Evolutionary conservation across 2,329 filamentous ascomycete genomes (phyloP), one percentile per base, ranked within the genome.

Genomic region (Calycina herbarum): DNA sequence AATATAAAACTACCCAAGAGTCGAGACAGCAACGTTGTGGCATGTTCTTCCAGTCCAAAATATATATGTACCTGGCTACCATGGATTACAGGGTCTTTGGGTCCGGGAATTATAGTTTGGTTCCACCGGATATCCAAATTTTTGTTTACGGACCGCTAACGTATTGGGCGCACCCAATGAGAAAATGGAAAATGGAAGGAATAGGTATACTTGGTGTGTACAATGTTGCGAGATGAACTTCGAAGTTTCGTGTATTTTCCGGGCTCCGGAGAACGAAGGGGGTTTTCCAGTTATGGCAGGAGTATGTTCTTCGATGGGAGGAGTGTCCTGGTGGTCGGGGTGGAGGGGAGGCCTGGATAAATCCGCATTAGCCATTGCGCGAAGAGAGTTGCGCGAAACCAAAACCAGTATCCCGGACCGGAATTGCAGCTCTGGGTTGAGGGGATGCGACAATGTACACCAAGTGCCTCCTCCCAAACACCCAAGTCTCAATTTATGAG

Each of bases 91-190:
- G 48, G 48, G 48, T 13, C 48, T 24, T 54, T 54, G 8, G 20
- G 20, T 54, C 20, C 24, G 48, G 20, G n/a, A 48, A 13, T 13
- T 24, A 8, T 5, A 13, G 20, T 11, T 24, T 27, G 48, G 48
- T 27, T 24, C 24, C 11, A 24, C 20, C 10, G 48, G 48, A 13
- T 24, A 27, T 54, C 48, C 48, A 13, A 54, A 27, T 13, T 3
- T 27, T 54, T 27, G 48, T 54, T 27, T 54, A 54, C 20, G 48
- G 48, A 54, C 20, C 48, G 20, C 20, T 24, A 54, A 54, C 48
- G n/a, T 54, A 54, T 54, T 54, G 48, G 29, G 48, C n/a, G 48
- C 48, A 54, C 45, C 24, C 45, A 51, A 51, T 20, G n/a, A 20
- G 15, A 54, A 15, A 40, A 33, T 33, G 17, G 17, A n/a, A 27